These are phyloP conservation scores for Botrytis medusae DNA, from an alignment of 2,329 filamentous ascomycete genomes.

Conservation along the genomic window DNA sequence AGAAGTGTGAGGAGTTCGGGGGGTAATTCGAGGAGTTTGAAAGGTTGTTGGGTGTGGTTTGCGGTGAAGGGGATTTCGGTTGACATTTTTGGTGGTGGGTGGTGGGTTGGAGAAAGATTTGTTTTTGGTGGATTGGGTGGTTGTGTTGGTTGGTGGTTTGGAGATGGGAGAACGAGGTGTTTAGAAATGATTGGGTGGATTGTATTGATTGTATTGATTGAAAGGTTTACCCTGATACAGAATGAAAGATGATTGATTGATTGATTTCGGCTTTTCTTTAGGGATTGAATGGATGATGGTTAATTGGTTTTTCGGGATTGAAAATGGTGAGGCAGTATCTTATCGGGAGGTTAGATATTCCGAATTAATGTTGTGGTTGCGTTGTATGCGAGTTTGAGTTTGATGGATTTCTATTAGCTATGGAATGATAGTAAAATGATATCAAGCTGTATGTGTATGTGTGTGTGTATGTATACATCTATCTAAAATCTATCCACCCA, in stretches of 20 bases:
- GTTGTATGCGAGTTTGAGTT: neutral
- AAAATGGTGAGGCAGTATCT: neutral
- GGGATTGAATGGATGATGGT: neutral
- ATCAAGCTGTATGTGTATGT: neutral
- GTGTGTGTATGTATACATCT: too few species aligned
- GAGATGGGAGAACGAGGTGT: neutral
- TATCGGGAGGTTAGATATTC: neutral
- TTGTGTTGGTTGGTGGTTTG: neutral
- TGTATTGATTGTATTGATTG: too few species aligned
- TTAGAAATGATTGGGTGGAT: neutral
- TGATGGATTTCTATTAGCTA: too few species aligned
- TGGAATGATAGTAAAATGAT: neutral
- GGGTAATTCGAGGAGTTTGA: conserved; percentile 63
- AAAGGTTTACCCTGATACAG: too few species aligned
- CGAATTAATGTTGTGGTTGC: neutral
- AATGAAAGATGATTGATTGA: neutral
- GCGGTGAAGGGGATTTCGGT: conserved; percentile 53
- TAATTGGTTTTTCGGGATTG: neutral
- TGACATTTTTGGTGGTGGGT: conserved; percentile 27
- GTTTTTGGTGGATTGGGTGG: neutral
- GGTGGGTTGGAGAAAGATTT: neutral
- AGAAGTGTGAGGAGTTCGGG: conserved; percentile 57
- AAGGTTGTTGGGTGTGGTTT: conserved; percentile 50
- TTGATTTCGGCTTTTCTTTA: neutral
- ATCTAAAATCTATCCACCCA: too few species aligned